Percentiles rank a stretch among this genome's conserved stretches.
Evolutionary conservation across 2,329 filamentous ascomycete species (phyloP).

Genomic region (Ilyonectria mors-panacis): DNA sequence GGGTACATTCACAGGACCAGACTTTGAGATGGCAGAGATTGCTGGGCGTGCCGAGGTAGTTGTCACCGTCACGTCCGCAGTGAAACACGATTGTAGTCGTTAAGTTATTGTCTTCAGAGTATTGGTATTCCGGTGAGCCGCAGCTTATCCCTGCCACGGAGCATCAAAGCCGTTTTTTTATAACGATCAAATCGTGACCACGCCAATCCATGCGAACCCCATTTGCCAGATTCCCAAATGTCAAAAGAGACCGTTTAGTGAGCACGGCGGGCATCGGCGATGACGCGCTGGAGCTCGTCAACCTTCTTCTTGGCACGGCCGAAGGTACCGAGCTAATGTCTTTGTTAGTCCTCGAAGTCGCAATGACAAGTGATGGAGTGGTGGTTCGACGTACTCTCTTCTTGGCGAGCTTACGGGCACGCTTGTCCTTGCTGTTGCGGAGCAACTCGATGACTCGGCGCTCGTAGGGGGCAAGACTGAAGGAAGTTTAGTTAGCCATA

Average conservation of each 20-base stretch:
- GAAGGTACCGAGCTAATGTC: slow-evolving; percentile 90
- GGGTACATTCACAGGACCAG: slow-evolving; percentile 5
- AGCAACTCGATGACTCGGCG: slow-evolving; percentile 99
- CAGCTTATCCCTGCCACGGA: slow-evolving; percentile 51
- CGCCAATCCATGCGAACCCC: slow-evolving; percentile 55
- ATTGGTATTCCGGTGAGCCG: slow-evolving; percentile 56
- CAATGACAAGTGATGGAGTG: slow-evolving; percentile 3
- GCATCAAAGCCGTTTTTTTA: slow-evolving; percentile 51
- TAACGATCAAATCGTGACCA: slow-evolving; percentile 54
- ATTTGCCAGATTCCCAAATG: slow-evolving; percentile 49
- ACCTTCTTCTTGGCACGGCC: slow-evolving; percentile 99
- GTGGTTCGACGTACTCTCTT: slow-evolving; percentile 81
- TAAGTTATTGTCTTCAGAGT: slow-evolving; percentile 48
- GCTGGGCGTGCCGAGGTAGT: not conserved
- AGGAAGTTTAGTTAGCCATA: slow-evolving; percentile 46
- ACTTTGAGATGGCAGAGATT: not conserved
- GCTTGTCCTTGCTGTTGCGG: slow-evolving; percentile 99
- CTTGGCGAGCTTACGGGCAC: slow-evolving; percentile 98
- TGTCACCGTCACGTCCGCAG: slow-evolving; percentile 17
- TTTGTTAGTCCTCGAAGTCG: slow-evolving; percentile 44
- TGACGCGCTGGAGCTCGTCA: slow-evolving; percentile 98
- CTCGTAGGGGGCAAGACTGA: slow-evolving; percentile 92
- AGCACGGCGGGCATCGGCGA: slow-evolving; percentile 89
- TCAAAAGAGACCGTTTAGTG: slow-evolving; percentile 64
- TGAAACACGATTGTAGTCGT: slow-evolving; percentile 38